A percentile compares a stretch with the other conserved stretches of the same genome.
These are phyloP conservation scores for Circinella minor DNA, from an alignment of 371 early-diverging fungal species.

Conservation along the genomic window DNA sequence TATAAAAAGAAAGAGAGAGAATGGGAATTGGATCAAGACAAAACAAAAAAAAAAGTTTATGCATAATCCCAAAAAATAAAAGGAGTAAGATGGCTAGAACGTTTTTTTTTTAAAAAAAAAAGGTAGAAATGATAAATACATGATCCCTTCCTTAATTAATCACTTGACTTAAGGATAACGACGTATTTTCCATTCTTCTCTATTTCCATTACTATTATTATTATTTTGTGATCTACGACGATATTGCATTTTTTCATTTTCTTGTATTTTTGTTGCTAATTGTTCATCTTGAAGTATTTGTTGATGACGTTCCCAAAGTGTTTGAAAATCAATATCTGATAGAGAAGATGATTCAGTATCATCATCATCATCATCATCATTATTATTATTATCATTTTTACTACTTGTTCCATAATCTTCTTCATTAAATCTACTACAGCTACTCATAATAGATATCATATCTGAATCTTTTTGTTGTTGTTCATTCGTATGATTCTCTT, in stretches of 20 bases:
- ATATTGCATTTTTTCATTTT: background rate
- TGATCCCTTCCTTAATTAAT: background rate
- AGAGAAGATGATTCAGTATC: background rate
- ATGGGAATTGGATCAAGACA: too few relatives aligned
- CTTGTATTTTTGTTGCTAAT: slow-evolving; percentile 3
- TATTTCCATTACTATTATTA: background rate
- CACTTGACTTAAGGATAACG: background rate
- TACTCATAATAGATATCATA: slow-evolving; percentile 14
- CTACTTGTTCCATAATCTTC: background rate
- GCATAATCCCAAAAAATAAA: too few relatives aligned
- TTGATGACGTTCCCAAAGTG: background rate
- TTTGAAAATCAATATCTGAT: background rate
- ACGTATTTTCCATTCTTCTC: slow-evolving; percentile 19
- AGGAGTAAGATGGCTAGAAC: too few relatives aligned
- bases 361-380: background rate
- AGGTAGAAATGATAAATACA: background rate
- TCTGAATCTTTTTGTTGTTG: slow-evolving; percentile 4
- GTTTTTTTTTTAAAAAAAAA: too few relatives aligned
- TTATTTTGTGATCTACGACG: slow-evolving; percentile 1
- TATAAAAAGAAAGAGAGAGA: too few relatives aligned
- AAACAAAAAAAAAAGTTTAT: too few relatives aligned
- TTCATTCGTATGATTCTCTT: background rate
- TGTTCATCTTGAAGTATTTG: slow-evolving; percentile 5
- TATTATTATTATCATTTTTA: slow-evolving; percentile 1
- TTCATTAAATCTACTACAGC: slow-evolving; percentile 17